phyloP scores from a whole-genome alignment of 768 basidiomycete species.

The Russula sp. region DNA sequence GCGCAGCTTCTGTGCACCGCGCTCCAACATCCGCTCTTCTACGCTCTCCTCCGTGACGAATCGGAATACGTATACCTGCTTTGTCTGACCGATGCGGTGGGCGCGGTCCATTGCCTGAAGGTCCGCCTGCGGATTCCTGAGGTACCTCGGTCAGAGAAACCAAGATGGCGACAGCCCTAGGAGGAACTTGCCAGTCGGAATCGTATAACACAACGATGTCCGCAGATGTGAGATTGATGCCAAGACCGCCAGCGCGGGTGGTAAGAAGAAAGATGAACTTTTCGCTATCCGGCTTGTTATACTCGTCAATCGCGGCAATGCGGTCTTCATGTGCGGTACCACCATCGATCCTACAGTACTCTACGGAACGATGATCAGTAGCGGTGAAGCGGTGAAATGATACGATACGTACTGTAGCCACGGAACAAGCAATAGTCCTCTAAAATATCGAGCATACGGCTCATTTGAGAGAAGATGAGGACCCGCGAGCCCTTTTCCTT shows the following conservation, averaged over 20 bases:
- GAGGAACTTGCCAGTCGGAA: slow-evolving; percentile 73
- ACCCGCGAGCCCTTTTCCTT: slow-evolving; percentile 91
- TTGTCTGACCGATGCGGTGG: slow-evolving; percentile 94
- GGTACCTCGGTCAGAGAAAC: not conserved
- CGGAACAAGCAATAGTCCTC: slow-evolving; percentile 97
- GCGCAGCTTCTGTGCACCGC: slow-evolving; percentile 91
- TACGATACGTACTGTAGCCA: slow-evolving; percentile 59
- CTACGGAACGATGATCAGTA: slow-evolving; percentile 36
- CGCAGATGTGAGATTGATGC: slow-evolving; percentile 93
- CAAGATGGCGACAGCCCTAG: not conserved
- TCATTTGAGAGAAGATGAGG: slow-evolving; percentile 99
- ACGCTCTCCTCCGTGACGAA: slow-evolving; percentile 95
- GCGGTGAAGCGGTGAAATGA: not conserved
- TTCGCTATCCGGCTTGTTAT: slow-evolving; percentile 89
- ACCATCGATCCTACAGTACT: slow-evolving; percentile 96
- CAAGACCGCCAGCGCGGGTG: slow-evolving; percentile 93
- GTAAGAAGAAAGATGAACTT: slow-evolving; percentile 96
- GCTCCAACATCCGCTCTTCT: slow-evolving; percentile 91
- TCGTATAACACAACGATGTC: slow-evolving; percentile 96
- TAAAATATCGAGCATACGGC: slow-evolving; percentile 94
- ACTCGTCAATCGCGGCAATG: slow-evolving; percentile 93
- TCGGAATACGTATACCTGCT: slow-evolving; percentile 96
- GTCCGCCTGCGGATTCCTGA: slow-evolving; percentile 97
- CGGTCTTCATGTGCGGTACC: slow-evolving; percentile 95
- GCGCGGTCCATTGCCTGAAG: slow-evolving; percentile 98